These are phyloP conservation scores for Asparagopsis taxiformis DNA, from an alignment of 31 red algal species.

Conservation along the genomic window DNA sequence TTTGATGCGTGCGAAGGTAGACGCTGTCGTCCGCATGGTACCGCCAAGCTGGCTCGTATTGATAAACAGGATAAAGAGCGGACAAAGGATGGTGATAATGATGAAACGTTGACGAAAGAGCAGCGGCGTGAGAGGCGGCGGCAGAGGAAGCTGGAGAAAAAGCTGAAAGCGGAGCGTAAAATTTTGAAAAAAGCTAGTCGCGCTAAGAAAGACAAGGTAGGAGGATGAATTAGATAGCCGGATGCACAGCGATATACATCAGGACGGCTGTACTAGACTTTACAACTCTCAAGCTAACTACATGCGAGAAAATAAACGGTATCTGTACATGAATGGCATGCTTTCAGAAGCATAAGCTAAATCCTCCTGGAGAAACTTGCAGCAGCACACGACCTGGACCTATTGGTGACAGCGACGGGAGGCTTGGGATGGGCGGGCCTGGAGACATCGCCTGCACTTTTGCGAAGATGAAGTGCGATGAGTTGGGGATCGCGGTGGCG, in stretches of 20 bases:
- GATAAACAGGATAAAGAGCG: slow-evolving; percentile 20
- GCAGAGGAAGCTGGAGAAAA: slow-evolving; percentile 4
- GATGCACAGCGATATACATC: background rate
- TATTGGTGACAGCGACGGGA: background rate
- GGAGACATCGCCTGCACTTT: background rate
- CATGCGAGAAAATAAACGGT: background rate
- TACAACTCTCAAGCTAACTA: background rate
- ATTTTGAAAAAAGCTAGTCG: background rate
- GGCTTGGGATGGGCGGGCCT: background rate
- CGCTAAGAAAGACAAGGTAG: background rate
- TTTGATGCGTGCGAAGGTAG: slow-evolving; percentile 66
- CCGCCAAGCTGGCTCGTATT: slow-evolving; percentile 66
- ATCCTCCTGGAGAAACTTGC: background rate
- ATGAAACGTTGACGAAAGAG: background rate
- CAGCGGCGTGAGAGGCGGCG: background rate
- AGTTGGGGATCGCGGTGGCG: background rate
- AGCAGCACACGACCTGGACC: background rate
- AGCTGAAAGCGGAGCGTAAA: background rate
- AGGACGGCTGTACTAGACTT: background rate
- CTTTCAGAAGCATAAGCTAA: background rate
- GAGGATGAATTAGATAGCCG: background rate
- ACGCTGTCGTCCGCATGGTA: slow-evolving; percentile 70
- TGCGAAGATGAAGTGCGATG: background rate
- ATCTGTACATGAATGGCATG: background rate
- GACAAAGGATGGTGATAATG: background rate